Evolutionary conservation across 2,329 filamentous ascomycete genomes (phyloP), one percentile per base, ranked within the genome.

Genomic region (Alternaria burnsii): DNA sequence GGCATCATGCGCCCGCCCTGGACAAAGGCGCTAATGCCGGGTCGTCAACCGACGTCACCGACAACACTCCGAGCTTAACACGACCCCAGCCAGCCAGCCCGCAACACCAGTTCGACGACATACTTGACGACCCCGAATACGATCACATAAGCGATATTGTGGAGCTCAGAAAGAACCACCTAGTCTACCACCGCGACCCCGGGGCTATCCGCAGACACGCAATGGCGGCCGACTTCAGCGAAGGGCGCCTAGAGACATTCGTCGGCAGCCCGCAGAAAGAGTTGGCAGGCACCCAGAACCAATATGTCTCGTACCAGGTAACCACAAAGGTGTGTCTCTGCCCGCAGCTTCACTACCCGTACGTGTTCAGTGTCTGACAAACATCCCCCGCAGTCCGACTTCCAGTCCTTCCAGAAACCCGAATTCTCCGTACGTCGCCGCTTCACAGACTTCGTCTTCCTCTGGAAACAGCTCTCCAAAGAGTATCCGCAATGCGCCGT

Each of bases 371-470:
- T 1, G 32, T 7, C 32, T 36, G 12, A 36, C 32, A 3, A 69
- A 26, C 24, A 7, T 26, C 24, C 54, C 65, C 58, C 51, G 40
- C 51, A 97, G 93, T 97, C 94, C 66, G 93, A 96, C 71, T 98
- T 98, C 80, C 90, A 93, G 69, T 91, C 93, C 66, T 99, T 98
- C 80, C 91, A 95, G 78, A 92, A 90, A 76, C 84, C 91, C 36
- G 88, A 89, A 20, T 93, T 93, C 63, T 85, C 86, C 26, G 91
- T 97, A 63, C 91, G 95, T 63, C 89, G 95, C 69, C 92, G 95
- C 74, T 99, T 97, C 81, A 98, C 94, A 70, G 95, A 99, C 82
- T 99, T 99, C 77, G 90, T 96, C 70, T 99, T 97, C 78, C 88
- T 99, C 64, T 97, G 92, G 83, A 97, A 97, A 81, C 90, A 92